Evolutionary conservation across 306 rosid species (phyloP).

Genomic region (Myrica gale): DNA sequence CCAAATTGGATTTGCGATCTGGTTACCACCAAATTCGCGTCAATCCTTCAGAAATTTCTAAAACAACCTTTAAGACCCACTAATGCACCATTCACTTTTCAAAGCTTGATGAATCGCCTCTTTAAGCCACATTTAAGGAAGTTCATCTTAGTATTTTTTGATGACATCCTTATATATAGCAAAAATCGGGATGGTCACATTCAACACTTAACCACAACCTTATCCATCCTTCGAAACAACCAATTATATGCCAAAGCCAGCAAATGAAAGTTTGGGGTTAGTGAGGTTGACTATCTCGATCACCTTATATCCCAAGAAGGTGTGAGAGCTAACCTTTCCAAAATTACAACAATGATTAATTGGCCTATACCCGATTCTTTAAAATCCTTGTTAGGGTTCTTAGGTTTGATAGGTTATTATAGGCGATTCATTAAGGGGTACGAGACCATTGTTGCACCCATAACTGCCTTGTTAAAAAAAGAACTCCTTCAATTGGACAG

Average conservation of each 20-base stretch:
- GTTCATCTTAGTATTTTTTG: too few relatives aligned
- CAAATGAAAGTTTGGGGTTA: not conserved
- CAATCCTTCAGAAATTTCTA: too few relatives aligned
- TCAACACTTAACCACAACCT: not conserved
- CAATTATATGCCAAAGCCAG: not conserved
- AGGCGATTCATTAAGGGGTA: not conserved
- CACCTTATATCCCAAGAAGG: not conserved
- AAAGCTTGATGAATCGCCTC: too few relatives aligned
- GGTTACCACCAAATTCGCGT: too few relatives aligned
- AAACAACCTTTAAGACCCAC: too few relatives aligned
- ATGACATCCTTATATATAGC: not conserved
- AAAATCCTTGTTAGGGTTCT: not conserved
- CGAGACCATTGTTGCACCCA: not conserved
- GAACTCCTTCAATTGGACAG: not conserved
- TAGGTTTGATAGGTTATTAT: not conserved
- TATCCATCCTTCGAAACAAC: not conserved
- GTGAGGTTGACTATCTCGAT: not conserved
- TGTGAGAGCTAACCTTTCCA: not conserved
- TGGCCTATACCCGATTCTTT: not conserved
- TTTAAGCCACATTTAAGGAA: too few relatives aligned
- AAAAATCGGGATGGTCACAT: not conserved
- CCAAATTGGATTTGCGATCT: too few relatives aligned
- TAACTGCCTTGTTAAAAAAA: not conserved
- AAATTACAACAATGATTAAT: not conserved
- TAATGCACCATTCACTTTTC: too few relatives aligned